Base-by-base conservation (phyloP, 495 filamentous ascomycete genomes). In the Penicillium cataractarum region DNA sequence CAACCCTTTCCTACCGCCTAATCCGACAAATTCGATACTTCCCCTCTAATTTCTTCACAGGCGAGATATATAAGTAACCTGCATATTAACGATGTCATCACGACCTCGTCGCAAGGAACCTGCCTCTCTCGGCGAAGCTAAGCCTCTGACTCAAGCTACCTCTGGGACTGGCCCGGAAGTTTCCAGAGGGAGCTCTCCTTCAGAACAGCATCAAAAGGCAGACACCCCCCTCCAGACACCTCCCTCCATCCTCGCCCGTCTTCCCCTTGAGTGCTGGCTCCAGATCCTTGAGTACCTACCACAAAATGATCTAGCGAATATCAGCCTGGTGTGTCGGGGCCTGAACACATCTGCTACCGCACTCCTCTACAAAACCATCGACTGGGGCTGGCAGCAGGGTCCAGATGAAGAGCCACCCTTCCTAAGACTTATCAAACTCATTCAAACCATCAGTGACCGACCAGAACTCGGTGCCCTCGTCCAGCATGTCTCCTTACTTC, bases 241-340 rank as follows among this genome's bases (percentile, higher is more conserved):
- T 5, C 6, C n/a, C 22, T 48, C n/a, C 35, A 24, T 27, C 8
- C 22, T 55, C 4, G 21, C 2, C 12, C 22, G 19, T 12, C 24
- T 58, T 29, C 55, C 55, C 7, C 55, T 46, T 13, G 55, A 58
- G 6, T 58, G 55, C 24, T 58, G 37, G 55, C 39, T 48, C 12
- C 39, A 32, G n/a, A 27, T 58, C 15, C 55, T 58, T 3, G 40
- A 58, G 17, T 31, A 21, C 15, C 55, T 58, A 21, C 12, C 15
- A 4, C 42, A 15, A 9, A 7, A 15, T 9, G 55, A 58, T 58
- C 4, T 48, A 10, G 21, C 22, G 12, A 17, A 39, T 31, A 40
- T 48, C 12, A 8, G 40, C 19, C 24, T 6, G 12, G 15, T 22
- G 12, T 60, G 32, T 4, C 19, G 31, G 21, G 21, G 19, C 9